Base-by-base conservation (phyloP, 768 basidiomycete genomes). In the Agaricus sinodeliciosus region DNA sequence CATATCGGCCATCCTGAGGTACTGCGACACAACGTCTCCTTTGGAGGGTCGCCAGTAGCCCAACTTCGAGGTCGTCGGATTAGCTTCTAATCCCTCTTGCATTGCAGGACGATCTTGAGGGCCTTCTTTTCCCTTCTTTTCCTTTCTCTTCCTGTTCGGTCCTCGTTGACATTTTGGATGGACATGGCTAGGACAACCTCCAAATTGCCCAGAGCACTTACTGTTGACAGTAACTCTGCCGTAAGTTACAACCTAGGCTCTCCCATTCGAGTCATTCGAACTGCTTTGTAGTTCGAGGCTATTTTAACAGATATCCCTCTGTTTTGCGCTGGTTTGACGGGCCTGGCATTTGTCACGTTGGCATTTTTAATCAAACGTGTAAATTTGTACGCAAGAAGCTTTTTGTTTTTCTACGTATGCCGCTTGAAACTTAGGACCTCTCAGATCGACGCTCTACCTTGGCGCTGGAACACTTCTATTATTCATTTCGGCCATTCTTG, bases 241-340 rank as follows among this genome's bases (percentile, higher is more conserved):
- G 80, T 80, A 43, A 50, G 78, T 70, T 19, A 46, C 8, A 16
- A 3, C 28, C 3, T 31, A n/a, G 15, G 18, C 52, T 22, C 19
- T 34, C 39, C n/a, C 12, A 11, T 28, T n/a, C 49, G 12, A 44
- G 16, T 31, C 43, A 2, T 28, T 40, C 49, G 35, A 27, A n/a
- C 18, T 5, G 18, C 3, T 34, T 25, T 19, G 16, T 48, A 86
- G 83, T 67, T 85, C 39, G 76, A 79, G 54, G 67, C 71, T 57
- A 62, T 87, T 39, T 69, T 88, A 42, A 69, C 78, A 15, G 83
- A 85, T 56, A 80, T 88, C 49, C 87, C 87, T 18, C 71, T 85
- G 56, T 78, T 85, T 60, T 78, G 76, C 57, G 75, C 81, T 39
- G 87, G 85, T 31, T 69, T 86, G n/a, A 67, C 85, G 62, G 76